Conservation (phyloP, 2,329 filamentous ascomycete species). For the Pezicula rhizophila region DNA sequence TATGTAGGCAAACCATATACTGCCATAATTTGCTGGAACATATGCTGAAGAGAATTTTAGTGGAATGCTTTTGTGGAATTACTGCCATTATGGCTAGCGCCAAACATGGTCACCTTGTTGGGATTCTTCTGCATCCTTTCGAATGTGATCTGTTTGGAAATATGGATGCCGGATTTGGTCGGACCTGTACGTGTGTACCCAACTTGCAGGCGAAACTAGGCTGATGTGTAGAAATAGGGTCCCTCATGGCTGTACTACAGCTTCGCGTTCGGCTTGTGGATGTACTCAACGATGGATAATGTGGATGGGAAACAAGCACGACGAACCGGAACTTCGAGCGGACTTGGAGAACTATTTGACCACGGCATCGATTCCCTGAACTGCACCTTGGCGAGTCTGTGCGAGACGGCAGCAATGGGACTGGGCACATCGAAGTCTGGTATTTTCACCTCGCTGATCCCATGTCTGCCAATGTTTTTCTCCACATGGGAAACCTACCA, state of each 20-base stretch:
- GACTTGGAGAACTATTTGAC: slow-evolving; percentile 93
- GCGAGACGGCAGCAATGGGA: slow-evolving; percentile 90
- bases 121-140: slow-evolving; percentile 91
- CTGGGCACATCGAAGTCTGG: slow-evolving; percentile 78
- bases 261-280: slow-evolving; percentile 93
- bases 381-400: slow-evolving; percentile 85
- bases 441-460: slow-evolving; percentile 84
- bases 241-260: slow-evolving; percentile 93
- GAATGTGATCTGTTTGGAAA: slow-evolving; percentile 67
- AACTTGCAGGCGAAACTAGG: background rate
- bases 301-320: slow-evolving; percentile 97
- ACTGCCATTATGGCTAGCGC: slow-evolving; percentile 90
- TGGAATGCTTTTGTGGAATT: slow-evolving; percentile 96
- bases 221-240: slow-evolving; percentile 44
- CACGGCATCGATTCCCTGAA: slow-evolving; percentile 98
- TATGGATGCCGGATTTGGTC: slow-evolving; percentile 83
- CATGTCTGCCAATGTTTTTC: slow-evolving; percentile 97
- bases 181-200: slow-evolving; percentile 62
- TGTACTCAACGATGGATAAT: slow-evolving; percentile 99
- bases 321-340: slow-evolving; percentile 89
- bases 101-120: slow-evolving; percentile 93
- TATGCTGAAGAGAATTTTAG: slow-evolving; percentile 41
- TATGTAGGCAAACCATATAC: slow-evolving; percentile 61
- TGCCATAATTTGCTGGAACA: slow-evolving; percentile 12
- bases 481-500: slow-evolving; percentile 99